Evolutionary conservation across 2,329 filamentous ascomycete genomes (phyloP), one percentile per base, ranked within the genome.

Genomic region (Colletotrichum orbiculare): DNA sequence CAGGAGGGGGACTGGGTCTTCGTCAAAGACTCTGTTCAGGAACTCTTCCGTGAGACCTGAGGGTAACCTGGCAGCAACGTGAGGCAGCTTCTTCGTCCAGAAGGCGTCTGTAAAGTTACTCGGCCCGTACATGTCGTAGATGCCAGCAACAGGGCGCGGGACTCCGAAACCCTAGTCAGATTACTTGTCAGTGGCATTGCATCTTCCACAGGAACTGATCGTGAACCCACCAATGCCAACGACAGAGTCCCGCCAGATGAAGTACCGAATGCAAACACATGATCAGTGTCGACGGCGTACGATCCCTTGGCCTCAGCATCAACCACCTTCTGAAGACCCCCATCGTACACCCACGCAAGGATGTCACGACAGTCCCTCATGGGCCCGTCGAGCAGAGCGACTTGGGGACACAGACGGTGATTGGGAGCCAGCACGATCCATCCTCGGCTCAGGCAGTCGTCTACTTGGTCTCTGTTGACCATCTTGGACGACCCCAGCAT

Each of bases 121-220:
- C 1, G 79, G 74, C n/a, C 78, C 78, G 68, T 81, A 81, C 69
- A 82, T 73, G 63, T 77, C 73, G 49, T 77, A 74, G 52, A 82
- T 80, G 17, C 78, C 79, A 3, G 72, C 72, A 1, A 75, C 74
- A 1, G 74, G 73, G 9, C 71, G 75, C 11, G 73, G 72, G 4
- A 77, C 73, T 25, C 72, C 73, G 64, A 76, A 81, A 10, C 77
- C 79, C 77, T 79, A 43, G 6, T 15, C 13, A 6, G 9, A 9
- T 37, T 6, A 10, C 8, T 11, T 37, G 54, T 64, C 25, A 64
- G 54, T 37, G 37, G 25, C 17, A 17, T 17, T 17, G 17, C 2
- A 17, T 17, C 17, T 17, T 17, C 17, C 17, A 17, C 17, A 17
- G 2, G 17, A 2, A 17, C 17, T 17, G 15, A n/a, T 17, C 25